A percentile compares a stretch with the other conserved stretches of the same genome.
These are phyloP conservation scores for Aegilops longissima DNA, from an alignment of 176 grass and related monocot species.

Conservation along the genomic window DNA sequence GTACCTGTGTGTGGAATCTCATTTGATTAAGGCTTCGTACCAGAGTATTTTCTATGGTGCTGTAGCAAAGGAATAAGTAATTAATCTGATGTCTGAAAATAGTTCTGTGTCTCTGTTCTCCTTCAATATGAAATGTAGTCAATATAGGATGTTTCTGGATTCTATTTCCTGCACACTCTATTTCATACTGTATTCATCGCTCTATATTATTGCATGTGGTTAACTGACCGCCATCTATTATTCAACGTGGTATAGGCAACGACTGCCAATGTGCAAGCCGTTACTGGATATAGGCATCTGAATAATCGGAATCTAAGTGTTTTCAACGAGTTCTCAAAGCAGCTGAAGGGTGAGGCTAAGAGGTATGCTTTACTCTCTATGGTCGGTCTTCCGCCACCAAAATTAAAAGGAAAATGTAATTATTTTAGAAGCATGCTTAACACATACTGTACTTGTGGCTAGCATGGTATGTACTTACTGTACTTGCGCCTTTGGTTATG, in stretches of 20 bases:
- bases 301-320: constrained; percentile 77
- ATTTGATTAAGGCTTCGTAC: not conserved
- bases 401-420: not conserved
- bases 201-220: not conserved
- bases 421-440: not conserved
- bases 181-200: not conserved
- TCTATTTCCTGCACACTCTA: not conserved
- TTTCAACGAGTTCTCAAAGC: constrained; percentile 98
- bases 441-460: not conserved
- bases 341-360: constrained; percentile 90
- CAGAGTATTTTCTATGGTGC: not conserved
- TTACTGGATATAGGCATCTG: constrained; percentile 43
- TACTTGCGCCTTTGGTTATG: not conserved
- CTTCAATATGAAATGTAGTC: not conserved
- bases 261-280: constrained; percentile 38
- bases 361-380: constrained; percentile 42
- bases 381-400: not conserved
- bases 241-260: constrained; percentile 38
- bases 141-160: not conserved
- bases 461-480: not conserved
- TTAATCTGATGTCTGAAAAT: not conserved
- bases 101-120: not conserved
- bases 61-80: not conserved
- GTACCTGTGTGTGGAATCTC: not conserved
- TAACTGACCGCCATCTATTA: constrained; percentile 24